Evolutionary conservation across 371 early-diverging fungal species (phyloP).

Genomic region (Nematocida sp.): DNA sequence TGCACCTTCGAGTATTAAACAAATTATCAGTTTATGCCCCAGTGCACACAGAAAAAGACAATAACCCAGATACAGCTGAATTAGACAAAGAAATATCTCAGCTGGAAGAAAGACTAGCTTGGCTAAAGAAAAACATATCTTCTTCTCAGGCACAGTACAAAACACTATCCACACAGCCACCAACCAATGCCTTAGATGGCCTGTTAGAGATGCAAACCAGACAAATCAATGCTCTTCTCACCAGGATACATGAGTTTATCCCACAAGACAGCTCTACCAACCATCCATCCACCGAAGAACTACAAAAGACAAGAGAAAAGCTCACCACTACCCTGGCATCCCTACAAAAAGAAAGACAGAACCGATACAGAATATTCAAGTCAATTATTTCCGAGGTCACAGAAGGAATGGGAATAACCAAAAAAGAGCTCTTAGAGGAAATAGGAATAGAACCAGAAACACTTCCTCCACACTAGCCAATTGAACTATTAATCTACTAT

Average conservation of each 20-base stretch:
- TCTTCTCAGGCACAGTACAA: background rate
- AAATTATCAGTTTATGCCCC: slow-evolving; percentile 3
- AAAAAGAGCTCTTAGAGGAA: slow-evolving; percentile 52
- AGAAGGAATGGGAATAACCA: slow-evolving; percentile 56
- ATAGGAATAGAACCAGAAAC: slow-evolving; percentile 53
- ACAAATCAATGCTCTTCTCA: slow-evolving; percentile 46
- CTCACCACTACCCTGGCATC: slow-evolving; percentile 6
- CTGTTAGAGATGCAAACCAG: slow-evolving; percentile 21
- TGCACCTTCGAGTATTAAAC: background rate
- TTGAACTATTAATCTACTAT: no score
- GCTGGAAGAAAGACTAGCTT: background rate
- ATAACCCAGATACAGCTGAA: background rate
- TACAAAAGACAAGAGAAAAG: slow-evolving; percentile 50
- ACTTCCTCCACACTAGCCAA: no score
- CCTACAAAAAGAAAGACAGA: slow-evolving; percentile 24
- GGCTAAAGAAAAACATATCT: background rate
- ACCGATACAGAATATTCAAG: slow-evolving; percentile 51
- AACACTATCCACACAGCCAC: background rate
- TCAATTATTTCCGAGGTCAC: slow-evolving; percentile 46
- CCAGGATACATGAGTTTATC: background rate
- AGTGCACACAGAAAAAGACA: slow-evolving; percentile 19
- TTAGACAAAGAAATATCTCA: background rate
- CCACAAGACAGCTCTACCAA: background rate
- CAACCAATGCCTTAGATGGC: background rate
- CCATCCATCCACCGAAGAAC: slow-evolving; percentile 49